Evolutionary conservation across 768 basidiomycete species (phyloP), one percentile per base, ranked within the genome.

Genomic region (Dacryopinax primogenitus): DNA sequence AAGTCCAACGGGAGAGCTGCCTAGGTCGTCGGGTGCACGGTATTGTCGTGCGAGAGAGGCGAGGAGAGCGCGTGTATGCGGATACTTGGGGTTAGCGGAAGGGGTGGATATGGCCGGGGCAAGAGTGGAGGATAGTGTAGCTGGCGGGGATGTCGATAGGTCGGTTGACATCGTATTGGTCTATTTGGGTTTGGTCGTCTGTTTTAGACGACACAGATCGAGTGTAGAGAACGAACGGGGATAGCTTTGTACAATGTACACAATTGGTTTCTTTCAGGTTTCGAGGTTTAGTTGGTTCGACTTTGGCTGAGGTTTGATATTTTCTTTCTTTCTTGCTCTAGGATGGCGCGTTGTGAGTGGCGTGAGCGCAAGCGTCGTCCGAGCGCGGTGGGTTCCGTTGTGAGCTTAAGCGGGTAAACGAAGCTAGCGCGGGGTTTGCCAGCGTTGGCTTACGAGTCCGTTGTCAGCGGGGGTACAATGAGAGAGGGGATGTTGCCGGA

Each of bases 21-120:
- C 64, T 2, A 41, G 41, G 34, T 33, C 32, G 35, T 30, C 37
- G 58, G 6, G 32, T 18, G 51, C 3, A 73, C 83, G 87, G 78
- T 85, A 81, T 71, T 87, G 86, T 45, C 87, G 83, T 64, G 86
- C 83, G 69, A 92, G 84, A 30, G 83, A 81, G 36, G 83, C 79
- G 30, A 92, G 82, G 76, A 90, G 88, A 3, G 90, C 90, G 16
- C 88, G 82, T 26, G 88, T 90, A 73, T 92, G 90, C 33, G 88
- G 86, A 74, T 87, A 90, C 73, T 83, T 83, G 33, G 63, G 37
- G 30, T 58, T 58, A 30, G 51, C 26, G 23, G 51, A 30, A 6
- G 51, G 51, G 4, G 26, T 58, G 30, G 13, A 28, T 23, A 58
- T 58, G 30, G 51, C 51, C 3, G 51, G 51, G 7, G 51, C 51